These are phyloP conservation scores for Penicillium coffeae DNA, from an alignment of 495 filamentous ascomycete species.

Conservation along the genomic window DNA sequence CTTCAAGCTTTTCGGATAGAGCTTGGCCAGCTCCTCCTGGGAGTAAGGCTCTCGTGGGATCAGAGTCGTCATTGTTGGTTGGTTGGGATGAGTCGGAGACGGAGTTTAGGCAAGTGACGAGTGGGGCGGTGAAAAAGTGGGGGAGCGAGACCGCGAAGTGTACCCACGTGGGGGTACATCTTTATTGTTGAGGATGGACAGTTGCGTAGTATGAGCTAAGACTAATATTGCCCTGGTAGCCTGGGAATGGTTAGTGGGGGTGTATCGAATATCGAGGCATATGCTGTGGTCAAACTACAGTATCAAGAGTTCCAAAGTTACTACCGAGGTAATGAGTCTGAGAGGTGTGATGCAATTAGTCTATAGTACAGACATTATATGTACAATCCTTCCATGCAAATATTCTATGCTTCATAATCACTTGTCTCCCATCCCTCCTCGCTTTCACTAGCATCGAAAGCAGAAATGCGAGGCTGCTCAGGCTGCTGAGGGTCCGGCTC, in stretches of 20 bases:
- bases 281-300: background rate
- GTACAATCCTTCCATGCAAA: background rate
- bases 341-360: background rate
- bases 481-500: slow-evolving; percentile 7
- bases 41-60: slow-evolving; percentile 72
- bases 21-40: slow-evolving; percentile 68
- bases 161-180: background rate
- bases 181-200: too few species aligned
- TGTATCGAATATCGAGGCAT: background rate
- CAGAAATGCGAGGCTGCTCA: slow-evolving; percentile 12
- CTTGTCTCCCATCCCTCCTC: slow-evolving; percentile 42
- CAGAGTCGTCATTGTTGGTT: slow-evolving; percentile 66
- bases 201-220: too few species aligned
- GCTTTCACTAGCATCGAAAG: slow-evolving; percentile 43
- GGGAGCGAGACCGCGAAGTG: slow-evolving; percentile 14
- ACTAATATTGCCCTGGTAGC: background rate
- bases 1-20: slow-evolving; percentile 77
- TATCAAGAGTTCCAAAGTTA: background rate
- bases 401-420: slow-evolving; percentile 8
- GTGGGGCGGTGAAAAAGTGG: slow-evolving; percentile 1
- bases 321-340: too few species aligned
- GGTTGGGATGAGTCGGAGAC: slow-evolving; percentile 11
- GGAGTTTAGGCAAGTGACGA: slow-evolving; percentile 1
- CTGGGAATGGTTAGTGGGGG: too few species aligned
- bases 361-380: background rate